Base-by-base conservation (phyloP, 306 rosid genomes). In the Lathyrus aphaca region DNA sequence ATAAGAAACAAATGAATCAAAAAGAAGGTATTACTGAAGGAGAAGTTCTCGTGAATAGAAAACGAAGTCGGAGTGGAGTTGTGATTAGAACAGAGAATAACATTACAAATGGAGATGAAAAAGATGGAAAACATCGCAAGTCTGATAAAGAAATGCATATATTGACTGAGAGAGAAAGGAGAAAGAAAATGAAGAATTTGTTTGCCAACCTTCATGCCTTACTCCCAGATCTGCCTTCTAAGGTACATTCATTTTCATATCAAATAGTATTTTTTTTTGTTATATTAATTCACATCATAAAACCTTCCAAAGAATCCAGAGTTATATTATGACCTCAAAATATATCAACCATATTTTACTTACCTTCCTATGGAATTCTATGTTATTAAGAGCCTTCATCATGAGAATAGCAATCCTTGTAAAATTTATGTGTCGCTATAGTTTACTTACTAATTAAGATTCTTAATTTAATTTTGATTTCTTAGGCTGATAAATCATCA, bases 131-230 rank as follows among this genome's bases (percentile, higher is more conserved):
- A 23, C 64, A 12, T 16, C 82, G 49, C 0, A 80, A 74, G 45
- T 73, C 81, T 5, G 83, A 78, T 25, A 86, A 88, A 71, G 89
- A 82, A 6, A 54, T 80, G 18, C 94, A 90, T 29, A 86, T 90
- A 32, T 83, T 84, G 89, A 85, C 90, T 0, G 97, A 93, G 80
- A 88, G 96, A 70, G 89, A 94, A 65, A 85, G 97, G 76, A 84
- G 97, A 80, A 94, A 85, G 83, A 94, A 85, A 87, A 88, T 94
- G 95, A 84, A 79, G 73, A 82, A 73, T 77, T 84, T 94, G 96
- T 94, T 88, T 15, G 6, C 81, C 15, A 79, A 7, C 77, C 98
- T 94, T 73, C 98, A 90, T 68, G 77, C 83, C 50, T 77, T 94
- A 84, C 94, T 94, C 81, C 97, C 98, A 10, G 79, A 84, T 0